A percentile compares a stretch with the other conserved stretches of the same genome.
Conservation (phyloP, 192 early-diverging fungal species). For the Helicostylum pulchrum region DNA sequence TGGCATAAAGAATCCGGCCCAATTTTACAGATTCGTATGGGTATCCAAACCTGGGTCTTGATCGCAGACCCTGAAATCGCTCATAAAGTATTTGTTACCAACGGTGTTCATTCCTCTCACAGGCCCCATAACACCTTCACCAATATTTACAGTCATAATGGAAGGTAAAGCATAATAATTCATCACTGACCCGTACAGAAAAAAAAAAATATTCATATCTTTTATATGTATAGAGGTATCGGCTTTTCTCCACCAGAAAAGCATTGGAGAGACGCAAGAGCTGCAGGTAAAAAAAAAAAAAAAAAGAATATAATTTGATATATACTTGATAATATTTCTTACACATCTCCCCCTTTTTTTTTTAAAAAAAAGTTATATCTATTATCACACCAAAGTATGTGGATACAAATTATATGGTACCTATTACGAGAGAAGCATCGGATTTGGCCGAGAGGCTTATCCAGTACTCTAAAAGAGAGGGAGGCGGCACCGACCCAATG, state of each 20-base stretch:
- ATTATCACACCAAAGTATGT: constrained; percentile 3
- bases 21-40: constrained; percentile 6
- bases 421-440: neutral
- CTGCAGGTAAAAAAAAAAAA: too few relatives aligned
- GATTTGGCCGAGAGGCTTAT: constrained; percentile 4
- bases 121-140: neutral
- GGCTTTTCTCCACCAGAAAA: too few relatives aligned
- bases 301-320: too few relatives aligned
- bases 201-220: too few relatives aligned
- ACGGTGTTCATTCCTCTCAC: neutral
- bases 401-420: neutral
- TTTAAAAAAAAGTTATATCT: neutral
- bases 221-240: too few relatives aligned
- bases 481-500: neutral
- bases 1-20: constrained; percentile 5
- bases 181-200: too few relatives aligned
- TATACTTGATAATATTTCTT: too few relatives aligned
- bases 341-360: too few relatives aligned
- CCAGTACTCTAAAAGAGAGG: neutral
- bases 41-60: constrained; percentile 3
- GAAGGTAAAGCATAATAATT: too few relatives aligned
- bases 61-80: constrained; percentile 8
- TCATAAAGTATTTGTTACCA: constrained; percentile 17
- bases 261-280: too few relatives aligned
- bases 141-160: neutral